Conservation (phyloP, 2,329 filamentous ascomycete species). For the Aspergillus ochraceus region DNA sequence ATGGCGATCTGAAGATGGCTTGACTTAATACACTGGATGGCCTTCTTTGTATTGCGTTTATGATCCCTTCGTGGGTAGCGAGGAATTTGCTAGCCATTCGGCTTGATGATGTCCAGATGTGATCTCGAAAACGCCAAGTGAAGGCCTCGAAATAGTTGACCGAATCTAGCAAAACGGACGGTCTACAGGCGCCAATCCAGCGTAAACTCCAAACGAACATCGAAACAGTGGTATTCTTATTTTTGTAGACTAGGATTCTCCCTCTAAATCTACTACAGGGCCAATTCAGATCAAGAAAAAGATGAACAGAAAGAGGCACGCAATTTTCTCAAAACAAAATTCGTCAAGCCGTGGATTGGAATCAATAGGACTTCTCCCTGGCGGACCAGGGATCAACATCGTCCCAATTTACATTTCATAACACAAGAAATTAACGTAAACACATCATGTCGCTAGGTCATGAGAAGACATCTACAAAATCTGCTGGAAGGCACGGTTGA, state of each 20-base stretch:
- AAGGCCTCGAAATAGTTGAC: too few species aligned
- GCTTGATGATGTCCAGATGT: too few species aligned
- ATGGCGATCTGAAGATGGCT: conserved; percentile 7
- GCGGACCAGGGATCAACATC: conserved; percentile 16
- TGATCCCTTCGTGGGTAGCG: too few species aligned
- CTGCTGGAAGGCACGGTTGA: conserved; percentile 98
- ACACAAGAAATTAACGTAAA: conserved; percentile 23
- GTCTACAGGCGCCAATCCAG: background rate
- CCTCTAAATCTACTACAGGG: conserved; percentile 22
- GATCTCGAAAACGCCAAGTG: too few species aligned
- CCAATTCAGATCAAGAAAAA: background rate
- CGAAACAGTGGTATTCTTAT: background rate
- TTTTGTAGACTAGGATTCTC: background rate
- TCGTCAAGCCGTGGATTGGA: conserved; percentile 23
- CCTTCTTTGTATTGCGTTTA: background rate
- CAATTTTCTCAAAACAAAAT: conserved; percentile 18
- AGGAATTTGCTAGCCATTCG: too few species aligned
- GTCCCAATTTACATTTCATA: conserved; percentile 26
- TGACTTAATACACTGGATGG: background rate
- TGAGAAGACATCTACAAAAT: conserved; percentile 66
- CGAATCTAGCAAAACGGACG: too few species aligned
- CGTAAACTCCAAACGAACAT: background rate
- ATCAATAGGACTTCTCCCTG: conserved; percentile 12
- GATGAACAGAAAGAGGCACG: conserved; percentile 4
- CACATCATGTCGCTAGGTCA: conserved; percentile 14